Evolutionary conservation across 257 asterid genomes (phyloP).

Genomic region (Salvia rosmarinus): DNA sequence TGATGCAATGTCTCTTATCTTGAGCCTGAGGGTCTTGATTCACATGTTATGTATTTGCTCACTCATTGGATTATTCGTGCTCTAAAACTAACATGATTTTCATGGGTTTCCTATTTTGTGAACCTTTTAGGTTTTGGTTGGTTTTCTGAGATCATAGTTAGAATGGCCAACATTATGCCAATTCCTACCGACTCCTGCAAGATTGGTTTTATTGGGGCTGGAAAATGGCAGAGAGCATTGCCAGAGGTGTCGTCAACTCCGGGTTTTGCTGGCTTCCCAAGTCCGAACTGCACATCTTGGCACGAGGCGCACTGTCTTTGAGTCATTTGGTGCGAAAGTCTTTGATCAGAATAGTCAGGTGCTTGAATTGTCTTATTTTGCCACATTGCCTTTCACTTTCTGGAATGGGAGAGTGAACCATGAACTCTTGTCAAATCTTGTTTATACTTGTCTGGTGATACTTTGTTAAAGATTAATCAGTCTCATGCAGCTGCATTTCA

Average conservation of each 20-base stretch:
- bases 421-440: background rate
- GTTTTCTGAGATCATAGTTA: constrained; percentile 6
- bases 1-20: background rate
- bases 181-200: constrained; percentile 69
- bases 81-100: background rate
- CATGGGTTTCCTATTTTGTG: constrained; percentile 9
- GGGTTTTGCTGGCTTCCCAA: constrained; percentile 72
- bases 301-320: constrained; percentile 69
- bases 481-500: background rate
- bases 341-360: constrained; percentile 69
- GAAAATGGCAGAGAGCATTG: constrained; percentile 96
- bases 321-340: constrained; percentile 78
- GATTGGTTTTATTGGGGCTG: constrained; percentile 92
- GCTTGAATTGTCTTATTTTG: constrained; percentile 12
- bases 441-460: background rate
- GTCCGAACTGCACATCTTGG: constrained; percentile 76
- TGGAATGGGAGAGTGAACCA: background rate
- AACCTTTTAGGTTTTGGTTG: constrained; percentile 21
- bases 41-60: background rate
- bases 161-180: constrained; percentile 53
- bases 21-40: constrained; percentile 5
- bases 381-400: background rate
- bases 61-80: background rate
- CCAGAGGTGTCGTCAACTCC: constrained; percentile 80
- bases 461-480: background rate